A percentile compares a stretch with the other conserved stretches of the same genome.
These are phyloP conservation scores for Pseudogymnoascus destructans DNA, from an alignment of 2,329 filamentous ascomycete species.

Conservation along the genomic window DNA sequence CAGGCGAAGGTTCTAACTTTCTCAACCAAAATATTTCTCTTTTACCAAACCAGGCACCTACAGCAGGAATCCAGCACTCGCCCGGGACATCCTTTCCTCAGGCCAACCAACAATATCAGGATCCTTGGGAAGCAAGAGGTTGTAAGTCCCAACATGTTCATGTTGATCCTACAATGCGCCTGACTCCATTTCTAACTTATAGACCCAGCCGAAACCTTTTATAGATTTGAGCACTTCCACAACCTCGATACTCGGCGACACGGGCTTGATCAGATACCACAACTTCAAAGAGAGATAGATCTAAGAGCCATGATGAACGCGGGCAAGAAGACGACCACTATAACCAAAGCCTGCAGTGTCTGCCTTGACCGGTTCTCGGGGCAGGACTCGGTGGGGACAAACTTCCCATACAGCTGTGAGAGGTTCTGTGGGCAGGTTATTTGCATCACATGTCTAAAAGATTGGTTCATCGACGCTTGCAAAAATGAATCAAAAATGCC, in stretches of 20 bases:
- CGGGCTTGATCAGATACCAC: not conserved
- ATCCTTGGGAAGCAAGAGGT: not conserved
- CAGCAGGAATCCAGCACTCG: not conserved
- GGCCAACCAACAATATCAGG: not conserved
- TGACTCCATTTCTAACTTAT: not conserved
- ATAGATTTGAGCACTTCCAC: not conserved
- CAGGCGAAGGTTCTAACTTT: not conserved
- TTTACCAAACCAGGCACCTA: not conserved
- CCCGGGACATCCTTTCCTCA: not conserved
- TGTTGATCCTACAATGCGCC: not conserved
- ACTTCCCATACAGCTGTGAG: conserved; percentile 2
- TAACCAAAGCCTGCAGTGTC: not conserved
- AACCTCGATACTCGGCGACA: not conserved
- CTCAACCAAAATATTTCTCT: not conserved
- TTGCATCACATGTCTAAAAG: conserved; percentile 27
- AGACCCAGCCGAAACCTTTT: not conserved
- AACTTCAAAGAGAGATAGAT: not conserved
- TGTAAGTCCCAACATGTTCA: not conserved
- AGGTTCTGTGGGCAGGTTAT: not conserved
- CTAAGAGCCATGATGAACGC: not conserved
- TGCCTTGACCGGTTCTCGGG: not conserved
- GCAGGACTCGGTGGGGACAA: not conserved
- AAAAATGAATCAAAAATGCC: conserved; percentile 31
- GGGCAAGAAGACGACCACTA: not conserved
- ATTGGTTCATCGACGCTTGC: conserved; percentile 31